These are phyloP conservation scores for Neurospora terricola DNA, from an alignment of 495 filamentous ascomycete species.

Conservation along the genomic window DNA sequence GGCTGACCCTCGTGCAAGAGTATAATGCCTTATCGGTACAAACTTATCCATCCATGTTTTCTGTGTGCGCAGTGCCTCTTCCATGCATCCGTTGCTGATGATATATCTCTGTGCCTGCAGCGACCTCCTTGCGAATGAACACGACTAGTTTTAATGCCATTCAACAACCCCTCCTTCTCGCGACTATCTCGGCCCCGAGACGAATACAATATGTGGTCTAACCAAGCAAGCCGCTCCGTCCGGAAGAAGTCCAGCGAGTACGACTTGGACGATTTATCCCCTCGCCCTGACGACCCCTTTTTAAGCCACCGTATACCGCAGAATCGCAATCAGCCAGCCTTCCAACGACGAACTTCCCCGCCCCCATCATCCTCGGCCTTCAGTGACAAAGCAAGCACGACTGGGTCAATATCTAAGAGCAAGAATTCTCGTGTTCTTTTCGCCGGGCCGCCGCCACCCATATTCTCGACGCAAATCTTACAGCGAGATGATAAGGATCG, in stretches of 20 bases:
- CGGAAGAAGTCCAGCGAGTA: slow-evolving; percentile 32
- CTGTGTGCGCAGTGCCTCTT: neutral
- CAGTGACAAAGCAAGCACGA: slow-evolving; percentile 12
- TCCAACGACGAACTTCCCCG: neutral
- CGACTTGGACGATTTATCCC: slow-evolving; percentile 32
- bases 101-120: neutral
- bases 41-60: neutral
- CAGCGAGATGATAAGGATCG: slow-evolving; percentile 23
- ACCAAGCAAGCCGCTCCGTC: slow-evolving; percentile 9
- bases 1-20: neutral
- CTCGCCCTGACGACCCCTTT: slow-evolving; percentile 27
- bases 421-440: slow-evolving; percentile 17
- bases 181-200: slow-evolving; percentile 16
- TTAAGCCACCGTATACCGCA: slow-evolving; percentile 8
- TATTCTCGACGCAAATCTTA: slow-evolving; percentile 17
- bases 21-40: neutral
- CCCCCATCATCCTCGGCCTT: slow-evolving; percentile 1
- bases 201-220: slow-evolving; percentile 7
- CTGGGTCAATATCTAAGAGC: slow-evolving; percentile 13
- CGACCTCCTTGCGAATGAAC: neutral
- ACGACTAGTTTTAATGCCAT: neutral
- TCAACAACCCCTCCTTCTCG: slow-evolving; percentile 16
- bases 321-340: neutral
- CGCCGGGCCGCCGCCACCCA: slow-evolving; percentile 25
- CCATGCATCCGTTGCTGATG: neutral